Evolutionary conservation across 495 filamentous ascomycete species (phyloP).

Genomic region (Penicillium nucicola): DNA sequence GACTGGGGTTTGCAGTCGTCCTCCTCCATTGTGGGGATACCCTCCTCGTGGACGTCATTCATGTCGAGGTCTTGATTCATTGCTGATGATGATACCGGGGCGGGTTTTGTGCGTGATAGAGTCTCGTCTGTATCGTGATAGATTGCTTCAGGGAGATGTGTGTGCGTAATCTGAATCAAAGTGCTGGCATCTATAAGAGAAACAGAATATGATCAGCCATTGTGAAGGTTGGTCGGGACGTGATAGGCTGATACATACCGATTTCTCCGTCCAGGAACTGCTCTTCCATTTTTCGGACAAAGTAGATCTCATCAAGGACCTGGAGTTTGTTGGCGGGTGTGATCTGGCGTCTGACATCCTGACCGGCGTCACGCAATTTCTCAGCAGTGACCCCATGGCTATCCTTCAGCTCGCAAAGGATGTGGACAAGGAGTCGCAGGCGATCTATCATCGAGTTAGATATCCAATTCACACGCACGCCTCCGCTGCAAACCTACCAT

Average conservation of each 20-base stretch:
- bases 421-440: constrained; percentile 58
- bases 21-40: background rate
- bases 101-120: constrained; percentile 4
- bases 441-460: constrained; percentile 45
- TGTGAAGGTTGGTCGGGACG: no score
- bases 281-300: constrained; percentile 62
- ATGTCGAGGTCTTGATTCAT: constrained; percentile 1
- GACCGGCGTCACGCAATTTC: constrained; percentile 42
- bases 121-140: constrained; percentile 10
- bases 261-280: constrained; percentile 56
- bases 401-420: constrained; percentile 49
- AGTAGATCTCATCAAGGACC: constrained; percentile 64
- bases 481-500: constrained; percentile 48
- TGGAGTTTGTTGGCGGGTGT: constrained; percentile 29
- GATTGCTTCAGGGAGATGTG: constrained; percentile 21
- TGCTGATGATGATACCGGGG: background rate
- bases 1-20: background rate
- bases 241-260: constrained; percentile 44
- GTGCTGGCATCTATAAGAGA: constrained; percentile 17
- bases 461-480: background rate
- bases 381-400: constrained; percentile 41
- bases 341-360: constrained; percentile 40
- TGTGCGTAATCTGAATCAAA: constrained; percentile 17
- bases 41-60: background rate
- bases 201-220: background rate